Percentiles rank a stretch among this genome's conserved stretches.
phyloP scores from a whole-genome alignment of 768 basidiomycete genomes.

The Hypsizygus marmoreus region DNA sequence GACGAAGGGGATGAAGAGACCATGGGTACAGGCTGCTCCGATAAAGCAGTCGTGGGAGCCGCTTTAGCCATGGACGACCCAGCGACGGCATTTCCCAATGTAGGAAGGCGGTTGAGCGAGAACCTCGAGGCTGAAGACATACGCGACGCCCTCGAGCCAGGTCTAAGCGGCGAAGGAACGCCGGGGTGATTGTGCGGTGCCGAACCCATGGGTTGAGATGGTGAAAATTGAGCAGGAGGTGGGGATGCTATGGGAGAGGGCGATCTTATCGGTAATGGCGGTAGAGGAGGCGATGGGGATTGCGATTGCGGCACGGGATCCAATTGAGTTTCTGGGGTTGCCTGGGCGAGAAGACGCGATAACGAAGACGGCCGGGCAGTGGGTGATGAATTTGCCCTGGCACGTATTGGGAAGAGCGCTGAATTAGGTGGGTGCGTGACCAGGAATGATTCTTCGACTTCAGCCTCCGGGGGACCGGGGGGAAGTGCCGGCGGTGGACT shows the following conservation, averaged over 20 bases:
- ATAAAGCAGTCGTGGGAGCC: constrained; percentile 66
- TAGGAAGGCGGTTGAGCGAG: constrained; percentile 63
- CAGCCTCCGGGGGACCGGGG: constrained; percentile 64
- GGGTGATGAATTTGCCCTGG: constrained; percentile 68
- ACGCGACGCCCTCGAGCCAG: constrained; percentile 72
- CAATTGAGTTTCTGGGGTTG: constrained; percentile 43
- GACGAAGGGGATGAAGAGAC: constrained; percentile 46
- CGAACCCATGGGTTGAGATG: constrained; percentile 34
- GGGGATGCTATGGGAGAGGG: constrained; percentile 35
- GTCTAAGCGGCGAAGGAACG: constrained; percentile 62
- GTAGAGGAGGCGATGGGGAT: constrained; percentile 23
- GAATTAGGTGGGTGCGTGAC: constrained; percentile 67
- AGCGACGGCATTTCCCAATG: constrained; percentile 49
- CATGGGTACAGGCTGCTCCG: constrained; percentile 55
- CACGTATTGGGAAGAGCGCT: constrained; percentile 63
- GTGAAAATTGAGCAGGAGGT: constrained; percentile 40
- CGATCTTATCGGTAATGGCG: constrained; percentile 27
- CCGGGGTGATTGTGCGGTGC: constrained; percentile 36
- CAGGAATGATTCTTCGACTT: constrained; percentile 74
- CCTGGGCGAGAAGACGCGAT: constrained; percentile 79
- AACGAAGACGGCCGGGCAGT: constrained; percentile 76
- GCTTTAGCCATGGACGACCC: constrained; percentile 55
- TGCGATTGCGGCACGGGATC: constrained; percentile 32
- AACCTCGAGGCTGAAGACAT: constrained; percentile 70
- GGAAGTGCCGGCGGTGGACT: constrained; percentile 51